phyloP scores from a whole-genome alignment of 306 rosid genomes.

The Abrus pulchellus region DNA sequence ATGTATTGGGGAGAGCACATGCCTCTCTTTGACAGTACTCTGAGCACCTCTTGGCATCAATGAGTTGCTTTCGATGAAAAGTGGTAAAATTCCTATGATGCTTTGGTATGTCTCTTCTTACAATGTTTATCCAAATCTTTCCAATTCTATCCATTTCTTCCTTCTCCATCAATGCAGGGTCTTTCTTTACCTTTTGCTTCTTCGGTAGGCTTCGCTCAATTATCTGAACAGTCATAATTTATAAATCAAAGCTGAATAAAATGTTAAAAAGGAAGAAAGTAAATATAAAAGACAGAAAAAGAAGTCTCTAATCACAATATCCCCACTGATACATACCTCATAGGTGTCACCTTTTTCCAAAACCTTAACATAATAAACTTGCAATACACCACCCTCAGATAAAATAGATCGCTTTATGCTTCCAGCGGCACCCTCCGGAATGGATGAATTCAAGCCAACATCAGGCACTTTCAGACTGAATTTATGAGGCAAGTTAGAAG shows the following conservation, averaged over 20 bases:
- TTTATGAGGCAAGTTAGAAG: slow-evolving; percentile 71
- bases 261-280: slow-evolving; percentile 1
- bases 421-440: slow-evolving; percentile 99
- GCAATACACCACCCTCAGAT: slow-evolving; percentile 95
- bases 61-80: slow-evolving; percentile 88
- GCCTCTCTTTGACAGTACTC: slow-evolving; percentile 99
- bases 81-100: slow-evolving; percentile 77
- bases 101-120: slow-evolving; percentile 91
- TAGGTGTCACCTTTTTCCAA: slow-evolving; percentile 98
- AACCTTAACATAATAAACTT: slow-evolving; percentile 95
- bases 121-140: slow-evolving; percentile 86
- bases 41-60: slow-evolving; percentile 92
- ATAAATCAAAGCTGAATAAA: slow-evolving; percentile 39
- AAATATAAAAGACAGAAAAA: slow-evolving; percentile 3
- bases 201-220: slow-evolving; percentile 96
- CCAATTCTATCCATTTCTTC: slow-evolving; percentile 92
- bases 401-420: slow-evolving; percentile 88
- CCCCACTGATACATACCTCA: slow-evolving; percentile 66
- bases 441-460: slow-evolving; percentile 73
- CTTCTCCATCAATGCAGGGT: slow-evolving; percentile 81
- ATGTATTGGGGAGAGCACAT: slow-evolving; percentile 45
- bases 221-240: slow-evolving; percentile 64
- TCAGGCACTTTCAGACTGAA: slow-evolving; percentile 85
- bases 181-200: slow-evolving; percentile 79
- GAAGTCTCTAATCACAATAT: not conserved